Percentiles rank a stretch among this genome's conserved stretches.
These are phyloP conservation scores for Sechiopsis laciniata DNA, from an alignment of 306 rosid species.

Conservation along the genomic window DNA sequence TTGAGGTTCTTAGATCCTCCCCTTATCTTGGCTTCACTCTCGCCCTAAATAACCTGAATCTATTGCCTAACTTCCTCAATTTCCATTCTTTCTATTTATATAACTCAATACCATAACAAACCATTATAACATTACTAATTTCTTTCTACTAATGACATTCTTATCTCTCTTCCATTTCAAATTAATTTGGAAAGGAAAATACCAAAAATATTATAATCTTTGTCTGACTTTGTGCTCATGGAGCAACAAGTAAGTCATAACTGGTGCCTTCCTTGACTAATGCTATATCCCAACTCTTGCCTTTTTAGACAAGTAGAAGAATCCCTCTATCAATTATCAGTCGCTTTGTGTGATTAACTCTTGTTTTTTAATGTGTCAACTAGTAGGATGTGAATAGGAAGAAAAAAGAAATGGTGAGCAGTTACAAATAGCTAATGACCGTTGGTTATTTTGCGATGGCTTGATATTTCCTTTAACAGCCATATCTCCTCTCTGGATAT, in stretches of 20 bases:
- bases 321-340: neutral
- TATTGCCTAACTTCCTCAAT: too few relatives aligned
- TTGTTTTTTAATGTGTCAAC: neutral
- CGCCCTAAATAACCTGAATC: too few relatives aligned
- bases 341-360: neutral
- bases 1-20: too few relatives aligned
- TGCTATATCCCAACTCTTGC: neutral
- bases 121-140: too few relatives aligned
- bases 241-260: neutral
- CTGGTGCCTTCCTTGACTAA: neutral
- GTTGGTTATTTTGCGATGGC: too few relatives aligned
- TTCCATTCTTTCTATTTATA: too few relatives aligned
- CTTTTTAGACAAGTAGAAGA: neutral
- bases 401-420: neutral
- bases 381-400: neutral
- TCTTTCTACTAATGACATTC: too few relatives aligned
- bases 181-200: neutral
- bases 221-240: neutral
- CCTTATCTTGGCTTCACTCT: too few relatives aligned
- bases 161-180: neutral
- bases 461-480: too few relatives aligned
- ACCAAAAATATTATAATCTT: neutral
- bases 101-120: too few relatives aligned
- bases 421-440: neutral
- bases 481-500: too few relatives aligned